Evolutionary conservation across 2,329 filamentous ascomycete genomes (phyloP), one percentile per base, ranked within the genome.

Genomic region (Hypoxylon sp.): DNA sequence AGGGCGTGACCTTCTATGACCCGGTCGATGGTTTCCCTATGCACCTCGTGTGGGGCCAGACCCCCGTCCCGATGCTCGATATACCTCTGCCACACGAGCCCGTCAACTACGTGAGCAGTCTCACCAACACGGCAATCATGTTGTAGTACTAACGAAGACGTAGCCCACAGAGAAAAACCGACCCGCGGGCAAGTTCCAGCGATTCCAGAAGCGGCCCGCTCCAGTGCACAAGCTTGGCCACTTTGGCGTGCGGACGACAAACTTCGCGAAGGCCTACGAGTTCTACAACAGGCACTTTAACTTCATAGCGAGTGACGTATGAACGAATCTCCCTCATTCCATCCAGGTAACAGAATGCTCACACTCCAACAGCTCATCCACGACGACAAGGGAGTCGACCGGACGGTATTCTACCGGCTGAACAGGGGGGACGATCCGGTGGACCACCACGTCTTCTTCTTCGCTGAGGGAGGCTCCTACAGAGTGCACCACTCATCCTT

Each of bases 401-500:
- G 79, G 12, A 81, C 80, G 4, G 79, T 78, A 51, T 84, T 84
- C 75, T 80, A 80, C 73, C 80, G 82, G 2, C 74, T 84, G 1
- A 71, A 82, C 68, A 78, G 79, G 12, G 83, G 82, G 26, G 69
- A 72, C 26, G 76, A 83, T 40, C 75, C 78, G 55, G 82, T 84
- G 28, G 83, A 85, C 71, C 83, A 85, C 73, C 83, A 85, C 76
- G 77, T 74, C 58, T 84, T 85, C 76, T 85, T 85, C 75, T 79
- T 85, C 67, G 82, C 80, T 69, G 77, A 83, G 65, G 82, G 82
- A 0, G 75, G 78, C 44, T 75, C 78, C 51, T 79, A 74, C 63
- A 87, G 89, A 73, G 84, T 91, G 2, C 89, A 92, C 74, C 90
- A 92, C 77, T 85, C 85, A 16, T 87, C 83, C 2, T 92, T 89